These are phyloP conservation scores for Graphiopsis chlorocephala DNA, from an alignment of 2,329 filamentous ascomycete species.

Conservation along the genomic window DNA sequence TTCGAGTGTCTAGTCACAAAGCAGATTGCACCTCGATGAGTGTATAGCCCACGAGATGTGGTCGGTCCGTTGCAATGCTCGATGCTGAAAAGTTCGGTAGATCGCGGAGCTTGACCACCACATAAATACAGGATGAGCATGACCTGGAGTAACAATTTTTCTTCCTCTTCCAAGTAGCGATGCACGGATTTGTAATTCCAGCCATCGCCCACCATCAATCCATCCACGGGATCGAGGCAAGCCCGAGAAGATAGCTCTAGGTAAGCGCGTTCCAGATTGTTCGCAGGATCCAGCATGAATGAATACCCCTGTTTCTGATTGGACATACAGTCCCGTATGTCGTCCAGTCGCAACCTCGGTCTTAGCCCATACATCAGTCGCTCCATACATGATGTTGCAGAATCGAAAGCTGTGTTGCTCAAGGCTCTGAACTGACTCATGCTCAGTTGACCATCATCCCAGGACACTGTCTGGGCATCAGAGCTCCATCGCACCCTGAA, in stretches of 20 bases:
- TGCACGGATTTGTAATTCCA: background rate
- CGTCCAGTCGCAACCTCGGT: background rate
- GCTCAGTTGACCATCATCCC: background rate
- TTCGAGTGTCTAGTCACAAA: background rate
- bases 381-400: background rate
- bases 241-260: background rate
- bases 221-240: background rate
- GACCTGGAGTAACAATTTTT: background rate
- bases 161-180: background rate
- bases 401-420: background rate
- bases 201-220: background rate
- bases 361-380: constrained; percentile 8
- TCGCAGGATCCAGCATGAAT: constrained; percentile 14
- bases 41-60: background rate
- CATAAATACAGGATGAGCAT: constrained; percentile 6
- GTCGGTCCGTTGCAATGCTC: background rate
- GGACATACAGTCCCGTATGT: constrained; percentile 8
- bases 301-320: constrained; percentile 9
- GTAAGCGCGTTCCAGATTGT: background rate
- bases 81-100: background rate
- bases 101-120: background rate
- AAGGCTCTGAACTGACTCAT: constrained; percentile 10
- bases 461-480: background rate
- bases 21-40: background rate
- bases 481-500: background rate